Conservation (phyloP, 2,329 filamentous ascomycete species). For the Pestalotiopsis sp. region DNA sequence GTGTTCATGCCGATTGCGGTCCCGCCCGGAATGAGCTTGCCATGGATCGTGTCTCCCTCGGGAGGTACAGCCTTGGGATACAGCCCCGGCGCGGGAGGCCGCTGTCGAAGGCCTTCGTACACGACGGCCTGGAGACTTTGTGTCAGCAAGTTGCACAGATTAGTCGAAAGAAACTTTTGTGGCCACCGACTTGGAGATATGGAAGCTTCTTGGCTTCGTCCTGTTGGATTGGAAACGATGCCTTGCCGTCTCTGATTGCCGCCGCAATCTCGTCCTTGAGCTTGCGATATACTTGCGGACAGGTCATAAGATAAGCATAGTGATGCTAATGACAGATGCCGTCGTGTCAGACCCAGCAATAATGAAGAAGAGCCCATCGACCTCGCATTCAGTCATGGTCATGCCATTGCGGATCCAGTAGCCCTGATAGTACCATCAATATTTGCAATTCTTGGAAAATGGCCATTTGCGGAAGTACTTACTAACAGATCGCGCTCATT, state of each 20-base stretch:
- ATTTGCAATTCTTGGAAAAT: background rate
- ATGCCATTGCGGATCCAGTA: constrained; percentile 29
- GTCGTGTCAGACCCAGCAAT: constrained; percentile 46
- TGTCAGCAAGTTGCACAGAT: background rate
- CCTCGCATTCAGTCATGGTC: constrained; percentile 22
- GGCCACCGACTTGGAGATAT: constrained; percentile 25
- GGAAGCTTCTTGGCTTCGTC: constrained; percentile 28
- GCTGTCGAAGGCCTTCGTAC: constrained; percentile 35
- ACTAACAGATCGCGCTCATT: constrained; percentile 22
- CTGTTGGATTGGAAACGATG: constrained; percentile 24
- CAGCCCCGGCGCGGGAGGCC: constrained; percentile 29
- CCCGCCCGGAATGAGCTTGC: constrained; percentile 35
- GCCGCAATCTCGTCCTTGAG: constrained; percentile 42
- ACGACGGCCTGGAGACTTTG: constrained; percentile 26
- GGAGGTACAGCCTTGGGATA: constrained; percentile 24
- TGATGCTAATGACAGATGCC: constrained; percentile 45
- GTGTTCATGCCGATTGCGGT: constrained; percentile 36
- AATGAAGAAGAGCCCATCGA: constrained; percentile 23
- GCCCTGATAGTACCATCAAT: constrained; percentile 15
- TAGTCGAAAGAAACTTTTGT: background rate
- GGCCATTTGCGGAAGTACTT: constrained; percentile 1
- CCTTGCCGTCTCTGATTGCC: constrained; percentile 27
- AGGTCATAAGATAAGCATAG: constrained; percentile 46
- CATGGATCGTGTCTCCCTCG: constrained; percentile 28
- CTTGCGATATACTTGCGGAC: constrained; percentile 39